A percentile compares a stretch with the other conserved stretches of the same genome.
phyloP scores from a whole-genome alignment of 148 eudicot species.

The Rhododendron henanense region DNA sequence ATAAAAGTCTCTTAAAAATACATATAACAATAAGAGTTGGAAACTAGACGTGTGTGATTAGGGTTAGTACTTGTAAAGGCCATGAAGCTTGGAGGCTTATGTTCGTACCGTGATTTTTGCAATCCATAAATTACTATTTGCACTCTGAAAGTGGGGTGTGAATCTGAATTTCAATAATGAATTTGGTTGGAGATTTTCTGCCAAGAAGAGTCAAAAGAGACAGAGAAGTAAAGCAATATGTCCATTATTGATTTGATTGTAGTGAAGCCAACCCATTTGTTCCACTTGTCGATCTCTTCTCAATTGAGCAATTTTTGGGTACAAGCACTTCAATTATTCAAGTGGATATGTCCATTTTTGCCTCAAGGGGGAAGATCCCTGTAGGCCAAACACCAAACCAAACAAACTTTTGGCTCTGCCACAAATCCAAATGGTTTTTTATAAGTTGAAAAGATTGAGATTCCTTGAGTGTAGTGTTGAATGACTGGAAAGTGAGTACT shows the following conservation, averaged over 20 bases:
- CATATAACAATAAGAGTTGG: no score
- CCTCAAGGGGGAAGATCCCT: not conserved
- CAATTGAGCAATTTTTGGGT: not conserved
- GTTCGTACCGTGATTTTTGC: no score
- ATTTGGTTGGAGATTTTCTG: not conserved
- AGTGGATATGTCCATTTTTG: not conserved
- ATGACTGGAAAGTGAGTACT: slow-evolving; percentile 9
- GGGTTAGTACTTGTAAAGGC: no score
- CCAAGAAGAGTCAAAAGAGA: not conserved
- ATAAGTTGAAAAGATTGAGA: not conserved
- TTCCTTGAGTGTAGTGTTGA: not conserved
- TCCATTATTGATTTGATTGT: not conserved
- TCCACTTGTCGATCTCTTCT: not conserved
- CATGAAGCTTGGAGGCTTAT: no score
- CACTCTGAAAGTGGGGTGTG: no score
- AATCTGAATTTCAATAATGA: not conserved
- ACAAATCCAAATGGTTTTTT: not conserved
- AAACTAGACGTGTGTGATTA: no score
- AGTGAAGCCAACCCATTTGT: slow-evolving; percentile 6
- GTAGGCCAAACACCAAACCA: slow-evolving; percentile 4
- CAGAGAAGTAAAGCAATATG: not conserved
- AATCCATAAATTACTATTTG: no score
- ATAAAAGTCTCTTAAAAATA: no score
- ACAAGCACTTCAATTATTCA: not conserved
- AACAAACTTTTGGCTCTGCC: not conserved